Conservation (phyloP, 108 stramenopile species). For the Pseudonitzschia multiseries region DNA sequence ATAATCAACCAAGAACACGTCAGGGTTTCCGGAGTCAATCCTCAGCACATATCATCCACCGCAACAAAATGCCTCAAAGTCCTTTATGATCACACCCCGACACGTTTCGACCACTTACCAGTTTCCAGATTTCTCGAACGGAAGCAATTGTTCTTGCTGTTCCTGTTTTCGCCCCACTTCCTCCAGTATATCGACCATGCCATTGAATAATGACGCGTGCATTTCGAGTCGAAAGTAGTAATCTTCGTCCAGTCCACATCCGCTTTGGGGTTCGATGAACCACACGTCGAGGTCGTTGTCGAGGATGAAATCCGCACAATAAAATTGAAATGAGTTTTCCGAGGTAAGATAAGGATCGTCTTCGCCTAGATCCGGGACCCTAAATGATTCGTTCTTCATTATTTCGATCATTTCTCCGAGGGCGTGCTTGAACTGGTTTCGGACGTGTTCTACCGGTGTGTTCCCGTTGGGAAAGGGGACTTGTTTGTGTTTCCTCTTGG, state of each 20-base stretch:
- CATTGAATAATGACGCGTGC: conserved; percentile 18
- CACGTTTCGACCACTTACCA: neutral
- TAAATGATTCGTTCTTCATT: conserved; percentile 10
- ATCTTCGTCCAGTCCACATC: conserved; percentile 24
- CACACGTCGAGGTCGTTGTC: conserved; percentile 39
- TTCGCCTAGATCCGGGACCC: neutral
- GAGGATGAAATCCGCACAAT: conserved; percentile 36
- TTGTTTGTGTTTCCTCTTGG: neutral
- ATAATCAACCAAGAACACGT: too few relatives aligned
- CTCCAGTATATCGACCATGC: conserved; percentile 13
- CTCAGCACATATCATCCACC: neutral
- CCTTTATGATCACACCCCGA: neutral
- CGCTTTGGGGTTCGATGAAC: conserved; percentile 31
- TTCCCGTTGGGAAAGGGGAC: neutral
- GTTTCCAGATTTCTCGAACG: conserved; percentile 23
- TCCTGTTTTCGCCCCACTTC: conserved; percentile 19
- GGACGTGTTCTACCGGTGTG: conserved; percentile 35
- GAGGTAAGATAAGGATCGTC: neutral
- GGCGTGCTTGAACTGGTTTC: conserved; percentile 39
- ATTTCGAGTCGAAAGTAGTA: conserved; percentile 25
- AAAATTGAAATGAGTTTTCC: conserved; percentile 36
- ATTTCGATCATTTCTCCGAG: conserved; percentile 24
- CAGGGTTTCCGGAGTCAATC: neutral
- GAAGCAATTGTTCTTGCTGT: neutral
- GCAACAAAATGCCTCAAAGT: neutral